Conservation (phyloP, 257 asterid species). For the Knoxia roxburghii region DNA sequence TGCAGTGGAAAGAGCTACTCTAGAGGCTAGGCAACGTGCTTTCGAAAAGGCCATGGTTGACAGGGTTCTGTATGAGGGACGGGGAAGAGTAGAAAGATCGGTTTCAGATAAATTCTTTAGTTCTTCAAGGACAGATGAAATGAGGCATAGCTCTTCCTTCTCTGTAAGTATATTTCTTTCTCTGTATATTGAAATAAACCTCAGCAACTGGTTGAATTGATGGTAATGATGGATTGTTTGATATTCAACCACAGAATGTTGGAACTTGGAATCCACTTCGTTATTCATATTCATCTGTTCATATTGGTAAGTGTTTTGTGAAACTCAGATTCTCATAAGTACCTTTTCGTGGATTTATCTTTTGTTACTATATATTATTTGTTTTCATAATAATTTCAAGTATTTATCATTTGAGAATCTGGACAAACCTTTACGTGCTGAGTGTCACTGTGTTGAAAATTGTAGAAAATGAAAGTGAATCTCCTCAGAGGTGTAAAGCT, state of each 20-base stretch:
- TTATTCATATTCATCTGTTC: conserved; percentile 42
- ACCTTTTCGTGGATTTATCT: conserved; percentile 4
- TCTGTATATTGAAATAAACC: conserved; percentile 17
- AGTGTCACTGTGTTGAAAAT: conserved; percentile 20
- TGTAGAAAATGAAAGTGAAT: conserved; percentile 78
- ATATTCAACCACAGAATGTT: conserved; percentile 35
- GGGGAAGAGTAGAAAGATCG: conserved; percentile 42
- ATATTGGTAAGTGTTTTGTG: conserved; percentile 49
- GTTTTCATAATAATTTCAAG: background rate
- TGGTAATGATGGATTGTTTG: conserved; percentile 32
- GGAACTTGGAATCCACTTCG: conserved; percentile 39
- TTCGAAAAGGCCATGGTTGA: conserved; percentile 58
- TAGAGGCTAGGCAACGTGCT: conserved; percentile 85
- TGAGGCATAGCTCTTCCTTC: conserved; percentile 45
- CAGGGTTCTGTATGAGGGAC: conserved; percentile 33
- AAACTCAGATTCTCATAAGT: conserved; percentile 3
- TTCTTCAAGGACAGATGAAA: conserved; percentile 44
- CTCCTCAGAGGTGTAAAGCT: conserved; percentile 89
- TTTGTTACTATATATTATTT: background rate
- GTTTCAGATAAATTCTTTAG: conserved; percentile 48
- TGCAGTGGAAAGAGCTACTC: conserved; percentile 80
- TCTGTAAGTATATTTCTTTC: conserved; percentile 53
- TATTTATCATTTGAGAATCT: conserved; percentile 8
- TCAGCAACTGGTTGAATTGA: conserved; percentile 19
- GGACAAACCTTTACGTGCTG: conserved; percentile 3